A percentile compares a stretch with the other conserved stretches of the same genome.
These are phyloP conservation scores for Lophium mytilinum DNA, from an alignment of 495 filamentous ascomycete species.

Conservation along the genomic window DNA sequence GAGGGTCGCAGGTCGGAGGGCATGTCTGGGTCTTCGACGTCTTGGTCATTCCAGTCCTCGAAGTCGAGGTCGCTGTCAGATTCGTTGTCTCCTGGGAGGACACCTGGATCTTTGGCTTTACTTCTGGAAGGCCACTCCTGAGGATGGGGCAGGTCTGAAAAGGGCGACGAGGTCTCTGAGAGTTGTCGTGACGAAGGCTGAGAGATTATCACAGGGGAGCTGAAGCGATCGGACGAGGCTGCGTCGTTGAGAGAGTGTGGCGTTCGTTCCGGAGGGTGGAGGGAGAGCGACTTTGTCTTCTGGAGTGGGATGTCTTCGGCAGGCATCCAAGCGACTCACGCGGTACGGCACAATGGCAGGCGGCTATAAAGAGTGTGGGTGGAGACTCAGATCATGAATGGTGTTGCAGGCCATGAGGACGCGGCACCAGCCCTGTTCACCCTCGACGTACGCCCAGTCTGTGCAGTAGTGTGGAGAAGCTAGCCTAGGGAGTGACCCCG, in stretches of 20 bases:
- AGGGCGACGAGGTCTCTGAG: constrained; percentile 18
- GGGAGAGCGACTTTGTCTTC: constrained; percentile 1
- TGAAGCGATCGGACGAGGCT: constrained; percentile 7
- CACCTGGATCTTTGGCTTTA: background rate
- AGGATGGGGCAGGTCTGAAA: constrained; percentile 4
- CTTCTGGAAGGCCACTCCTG: constrained; percentile 1
- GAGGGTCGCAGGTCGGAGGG: constrained; percentile 19
- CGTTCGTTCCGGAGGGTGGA: constrained; percentile 2
- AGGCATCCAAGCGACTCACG: constrained; percentile 21
- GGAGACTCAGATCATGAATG: background rate
- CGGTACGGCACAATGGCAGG: background rate
- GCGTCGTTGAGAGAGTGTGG: constrained; percentile 1
- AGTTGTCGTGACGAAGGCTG: constrained; percentile 18
- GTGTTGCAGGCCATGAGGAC: background rate
- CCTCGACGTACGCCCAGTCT: too few species aligned
- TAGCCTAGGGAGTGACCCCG: too few species aligned
- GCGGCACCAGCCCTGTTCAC: too few species aligned
- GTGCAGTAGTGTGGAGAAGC: too few species aligned
- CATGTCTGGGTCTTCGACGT: constrained; percentile 22
- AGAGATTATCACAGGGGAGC: constrained; percentile 11
- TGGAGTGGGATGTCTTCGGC: constrained; percentile 10
- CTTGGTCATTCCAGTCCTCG: constrained; percentile 29
- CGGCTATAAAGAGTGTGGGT: background rate
- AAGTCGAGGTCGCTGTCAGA: constrained; percentile 22
- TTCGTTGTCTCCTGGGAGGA: constrained; percentile 5